phyloP scores from a whole-genome alignment of 768 basidiomycete species.

The Suillus weaverae region DNA sequence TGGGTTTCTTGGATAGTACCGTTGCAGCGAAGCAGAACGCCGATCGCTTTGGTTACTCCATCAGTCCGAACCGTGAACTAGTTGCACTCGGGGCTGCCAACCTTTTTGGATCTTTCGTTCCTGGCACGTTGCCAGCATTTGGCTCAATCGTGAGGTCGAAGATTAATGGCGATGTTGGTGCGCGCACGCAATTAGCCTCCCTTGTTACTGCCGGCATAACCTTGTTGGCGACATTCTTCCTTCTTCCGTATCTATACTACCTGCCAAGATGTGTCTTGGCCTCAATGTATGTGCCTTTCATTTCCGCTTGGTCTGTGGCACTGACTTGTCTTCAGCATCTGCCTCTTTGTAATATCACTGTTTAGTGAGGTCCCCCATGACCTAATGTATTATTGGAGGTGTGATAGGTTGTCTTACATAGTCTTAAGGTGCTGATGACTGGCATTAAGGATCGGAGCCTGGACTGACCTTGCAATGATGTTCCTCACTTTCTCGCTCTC shows the following conservation, averaged over 20 bases:
- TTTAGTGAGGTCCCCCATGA: slow-evolving; percentile 88
- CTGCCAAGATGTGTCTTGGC: slow-evolving; percentile 90
- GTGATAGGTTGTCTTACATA: slow-evolving; percentile 16
- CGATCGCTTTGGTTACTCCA: slow-evolving; percentile 79
- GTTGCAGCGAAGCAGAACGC: slow-evolving; percentile 94
- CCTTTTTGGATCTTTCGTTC: slow-evolving; percentile 73
- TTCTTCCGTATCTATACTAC: slow-evolving; percentile 82
- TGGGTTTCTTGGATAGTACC: slow-evolving; percentile 93
- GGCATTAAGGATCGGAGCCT: slow-evolving; percentile 75
- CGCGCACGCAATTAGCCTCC: slow-evolving; percentile 86
- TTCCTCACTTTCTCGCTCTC: slow-evolving; percentile 84
- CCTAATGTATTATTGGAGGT: slow-evolving; percentile 82
- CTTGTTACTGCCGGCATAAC: slow-evolving; percentile 73
- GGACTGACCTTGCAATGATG: slow-evolving; percentile 88
- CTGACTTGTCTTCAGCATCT: slow-evolving; percentile 54
- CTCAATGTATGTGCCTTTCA: slow-evolving; percentile 61
- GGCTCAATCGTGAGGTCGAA: slow-evolving; percentile 90
- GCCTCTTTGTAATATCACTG: slow-evolving; percentile 81
- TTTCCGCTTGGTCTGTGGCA: slow-evolving; percentile 2
- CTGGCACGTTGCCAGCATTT: slow-evolving; percentile 88
- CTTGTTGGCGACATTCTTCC: slow-evolving; percentile 84
- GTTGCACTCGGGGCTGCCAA: slow-evolving; percentile 89
- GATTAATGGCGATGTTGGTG: slow-evolving; percentile 90
- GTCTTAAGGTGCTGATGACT: not conserved
- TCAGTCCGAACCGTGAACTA: slow-evolving; percentile 92